A percentile compares a stretch with the other conserved stretches of the same genome.
These are phyloP conservation scores for Fusarium floridanum DNA, from an alignment of 2,329 filamentous ascomycete species.

Conservation along the genomic window DNA sequence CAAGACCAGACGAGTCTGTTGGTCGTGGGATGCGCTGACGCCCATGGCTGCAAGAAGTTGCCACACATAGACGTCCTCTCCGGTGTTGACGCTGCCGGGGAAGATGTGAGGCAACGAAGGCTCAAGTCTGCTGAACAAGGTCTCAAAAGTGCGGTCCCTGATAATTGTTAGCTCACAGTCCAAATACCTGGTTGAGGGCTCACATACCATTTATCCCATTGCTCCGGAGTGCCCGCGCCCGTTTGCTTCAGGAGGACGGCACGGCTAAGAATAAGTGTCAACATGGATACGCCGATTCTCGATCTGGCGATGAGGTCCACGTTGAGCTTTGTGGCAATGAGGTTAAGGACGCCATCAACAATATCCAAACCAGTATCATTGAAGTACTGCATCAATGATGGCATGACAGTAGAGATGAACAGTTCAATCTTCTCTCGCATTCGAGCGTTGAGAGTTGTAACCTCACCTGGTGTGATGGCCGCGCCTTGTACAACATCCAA, in stretches of 20 bases:
- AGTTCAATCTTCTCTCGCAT: slow-evolving; percentile 93
- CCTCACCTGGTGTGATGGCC: slow-evolving; percentile 79
- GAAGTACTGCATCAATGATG: slow-evolving; percentile 88
- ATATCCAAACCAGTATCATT: slow-evolving; percentile 92
- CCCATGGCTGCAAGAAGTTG: slow-evolving; percentile 96
- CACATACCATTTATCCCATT: slow-evolving; percentile 83
- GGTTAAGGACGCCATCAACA: slow-evolving; percentile 87
- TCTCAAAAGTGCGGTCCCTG: slow-evolving; percentile 83
- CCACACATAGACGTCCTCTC: slow-evolving; percentile 97
- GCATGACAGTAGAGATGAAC: slow-evolving; percentile 90
- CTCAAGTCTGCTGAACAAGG: slow-evolving; percentile 89
- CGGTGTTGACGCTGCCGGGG: slow-evolving; percentile 88
- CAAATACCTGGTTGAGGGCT: not conserved
- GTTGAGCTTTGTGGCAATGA: slow-evolving; percentile 86
- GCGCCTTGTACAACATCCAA: slow-evolving; percentile 90
- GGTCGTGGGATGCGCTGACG: slow-evolving; percentile 91
- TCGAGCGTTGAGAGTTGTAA: slow-evolving; percentile 76
- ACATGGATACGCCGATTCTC: slow-evolving; percentile 86
- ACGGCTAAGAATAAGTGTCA: slow-evolving; percentile 94
- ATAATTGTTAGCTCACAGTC: slow-evolving; percentile 48
- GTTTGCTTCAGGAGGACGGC: slow-evolving; percentile 93
- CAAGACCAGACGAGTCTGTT: slow-evolving; percentile 93
- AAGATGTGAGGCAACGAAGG: slow-evolving; percentile 88
- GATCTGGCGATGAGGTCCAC: slow-evolving; percentile 87
- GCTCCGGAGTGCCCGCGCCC: slow-evolving; percentile 75